Conservation (phyloP, 768 basidiomycete species). For the Lactarius psammicola region DNA sequence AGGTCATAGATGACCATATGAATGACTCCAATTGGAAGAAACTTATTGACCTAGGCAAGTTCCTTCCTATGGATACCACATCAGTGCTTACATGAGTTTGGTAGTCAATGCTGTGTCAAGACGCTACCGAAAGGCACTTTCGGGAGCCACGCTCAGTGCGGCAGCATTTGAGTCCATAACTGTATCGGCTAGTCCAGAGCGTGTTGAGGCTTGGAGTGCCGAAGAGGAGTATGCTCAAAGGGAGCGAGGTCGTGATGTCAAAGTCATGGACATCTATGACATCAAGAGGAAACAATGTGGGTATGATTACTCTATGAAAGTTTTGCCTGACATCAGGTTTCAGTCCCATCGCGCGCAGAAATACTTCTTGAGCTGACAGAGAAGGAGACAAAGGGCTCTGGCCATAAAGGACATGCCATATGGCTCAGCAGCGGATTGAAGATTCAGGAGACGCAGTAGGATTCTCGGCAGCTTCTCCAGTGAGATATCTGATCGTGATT, state of each 20-base stretch:
- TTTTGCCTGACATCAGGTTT: neutral
- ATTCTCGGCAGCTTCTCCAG: neutral
- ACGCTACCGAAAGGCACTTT: conserved; percentile 1
- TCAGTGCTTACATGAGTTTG: neutral
- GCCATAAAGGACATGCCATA: neutral
- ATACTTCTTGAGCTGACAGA: neutral
- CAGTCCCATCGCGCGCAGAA: neutral
- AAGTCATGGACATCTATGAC: too few species aligned
- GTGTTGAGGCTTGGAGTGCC: neutral
- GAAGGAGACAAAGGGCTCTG: neutral
- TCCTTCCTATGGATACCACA: neutral
- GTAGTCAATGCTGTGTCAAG: neutral
- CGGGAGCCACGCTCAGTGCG: neutral
- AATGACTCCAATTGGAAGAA: conserved; percentile 15
- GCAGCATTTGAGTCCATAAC: neutral
- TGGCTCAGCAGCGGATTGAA: too few species aligned
- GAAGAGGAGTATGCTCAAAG: neutral
- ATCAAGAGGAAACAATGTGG: too few species aligned
- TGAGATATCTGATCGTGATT: neutral
- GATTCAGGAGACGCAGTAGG: too few species aligned
- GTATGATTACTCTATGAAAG: neutral
- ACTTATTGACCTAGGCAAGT: conserved; percentile 1
- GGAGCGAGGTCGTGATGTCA: neutral
- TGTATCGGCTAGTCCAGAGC: neutral
- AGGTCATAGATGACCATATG: too few species aligned